Conservation (phyloP, 176 grass and related monocot species). For the Lolium multiflorum region DNA sequence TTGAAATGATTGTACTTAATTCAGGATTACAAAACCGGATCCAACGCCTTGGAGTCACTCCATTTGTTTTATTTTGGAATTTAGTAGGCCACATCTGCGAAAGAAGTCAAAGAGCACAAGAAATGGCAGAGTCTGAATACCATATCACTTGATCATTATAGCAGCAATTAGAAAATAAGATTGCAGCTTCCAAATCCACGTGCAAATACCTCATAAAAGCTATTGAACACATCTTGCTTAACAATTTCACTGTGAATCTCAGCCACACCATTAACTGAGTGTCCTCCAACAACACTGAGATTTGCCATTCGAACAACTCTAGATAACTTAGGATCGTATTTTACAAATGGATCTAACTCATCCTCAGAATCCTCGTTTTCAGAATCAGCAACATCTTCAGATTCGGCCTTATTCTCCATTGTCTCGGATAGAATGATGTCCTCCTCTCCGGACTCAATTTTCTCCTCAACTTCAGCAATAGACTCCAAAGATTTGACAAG, state of each 20-base stretch:
- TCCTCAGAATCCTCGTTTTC: constrained; percentile 61
- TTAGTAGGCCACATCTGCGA: constrained; percentile 93
- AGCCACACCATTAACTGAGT: constrained; percentile 96
- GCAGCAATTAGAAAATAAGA: constrained; percentile 17
- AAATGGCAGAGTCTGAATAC: constrained; percentile 32
- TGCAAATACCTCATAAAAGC: constrained; percentile 88
- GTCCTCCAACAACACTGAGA: constrained; percentile 90
- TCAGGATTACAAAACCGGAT: constrained; percentile 95
- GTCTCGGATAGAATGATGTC: constrained; percentile 43
- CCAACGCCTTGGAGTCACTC: constrained; percentile 98
- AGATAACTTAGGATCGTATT: constrained; percentile 74
- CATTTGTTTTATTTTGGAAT: constrained; percentile 99
- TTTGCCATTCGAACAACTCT: constrained; percentile 94
- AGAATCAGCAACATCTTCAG: constrained; percentile 40
- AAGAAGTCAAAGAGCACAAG: constrained; percentile 25
- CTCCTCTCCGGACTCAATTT: constrained; percentile 45
- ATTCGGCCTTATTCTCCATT: constrained; percentile 27
- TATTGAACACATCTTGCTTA: constrained; percentile 95
- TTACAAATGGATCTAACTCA: constrained; percentile 71
- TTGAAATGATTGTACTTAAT: constrained; percentile 85
- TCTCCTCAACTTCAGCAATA: constrained; percentile 46
- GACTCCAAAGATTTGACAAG: constrained; percentile 55
- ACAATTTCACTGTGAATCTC: constrained; percentile 99
- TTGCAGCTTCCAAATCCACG: constrained; percentile 4
- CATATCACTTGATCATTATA: constrained; percentile 26